Evolutionary conservation across 768 basidiomycete genomes (phyloP).

Genomic region (Amanita exitialis): DNA sequence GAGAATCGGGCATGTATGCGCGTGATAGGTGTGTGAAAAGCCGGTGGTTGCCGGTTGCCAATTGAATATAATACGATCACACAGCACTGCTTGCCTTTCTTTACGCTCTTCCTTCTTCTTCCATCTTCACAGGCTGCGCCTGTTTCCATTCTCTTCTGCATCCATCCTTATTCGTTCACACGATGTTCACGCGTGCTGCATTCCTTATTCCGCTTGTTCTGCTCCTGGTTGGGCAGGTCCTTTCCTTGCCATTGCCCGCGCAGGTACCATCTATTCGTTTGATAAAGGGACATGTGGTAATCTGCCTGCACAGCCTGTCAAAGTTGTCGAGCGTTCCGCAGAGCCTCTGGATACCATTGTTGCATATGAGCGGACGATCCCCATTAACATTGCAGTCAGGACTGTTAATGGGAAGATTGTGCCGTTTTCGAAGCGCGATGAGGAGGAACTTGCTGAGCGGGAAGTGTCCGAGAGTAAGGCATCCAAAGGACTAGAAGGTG

Average conservation of each 20-base stretch:
- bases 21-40: too few relatives aligned
- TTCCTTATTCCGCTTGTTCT: slow-evolving; percentile 29
- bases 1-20: slow-evolving; percentile 59
- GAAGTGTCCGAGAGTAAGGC: slow-evolving; percentile 5
- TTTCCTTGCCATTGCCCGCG: slow-evolving; percentile 33
- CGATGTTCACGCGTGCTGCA: slow-evolving; percentile 35
- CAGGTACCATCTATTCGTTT: slow-evolving; percentile 16
- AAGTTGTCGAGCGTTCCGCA: slow-evolving; percentile 7
- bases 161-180: slow-evolving; percentile 10
- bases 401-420: too few relatives aligned
- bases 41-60: background rate
- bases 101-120: background rate
- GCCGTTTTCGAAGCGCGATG: too few relatives aligned
- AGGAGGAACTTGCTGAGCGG: slow-evolving; percentile 10
- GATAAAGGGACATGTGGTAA: background rate
- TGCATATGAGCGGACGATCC: slow-evolving; percentile 12
- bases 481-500: slow-evolving; percentile 15
- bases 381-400: slow-evolving; percentile 14
- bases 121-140: slow-evolving; percentile 1
- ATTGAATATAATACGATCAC: too few relatives aligned
- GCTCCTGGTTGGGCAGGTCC: slow-evolving; percentile 33
- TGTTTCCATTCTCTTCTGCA: slow-evolving; percentile 10
- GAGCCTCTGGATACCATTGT: slow-evolving; percentile 12
- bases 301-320: background rate
- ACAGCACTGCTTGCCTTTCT: background rate